These are phyloP conservation scores for Penicillium rolfsii DNA, from an alignment of 2,329 filamentous ascomycete genomes.

Conservation along the genomic window DNA sequence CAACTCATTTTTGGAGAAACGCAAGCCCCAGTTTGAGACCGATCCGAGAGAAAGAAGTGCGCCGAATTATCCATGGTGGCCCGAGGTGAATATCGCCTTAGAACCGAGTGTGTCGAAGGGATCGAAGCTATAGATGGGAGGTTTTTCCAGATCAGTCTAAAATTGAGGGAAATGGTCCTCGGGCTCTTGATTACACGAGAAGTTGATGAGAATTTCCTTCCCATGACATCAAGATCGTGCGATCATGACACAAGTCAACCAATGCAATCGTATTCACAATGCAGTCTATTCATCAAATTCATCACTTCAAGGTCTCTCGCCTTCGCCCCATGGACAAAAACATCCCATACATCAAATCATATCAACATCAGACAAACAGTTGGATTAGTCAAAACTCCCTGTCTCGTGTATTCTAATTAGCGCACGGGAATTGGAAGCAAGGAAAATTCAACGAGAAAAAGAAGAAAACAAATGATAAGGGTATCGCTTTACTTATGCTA, in stretches of 20 bases:
- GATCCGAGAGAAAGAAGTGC: conserved; percentile 13
- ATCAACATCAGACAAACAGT: not conserved
- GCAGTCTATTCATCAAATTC: not conserved
- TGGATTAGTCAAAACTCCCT: conserved; percentile 1
- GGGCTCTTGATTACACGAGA: not conserved
- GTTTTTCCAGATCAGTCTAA: not conserved
- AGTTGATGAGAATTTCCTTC: no score
- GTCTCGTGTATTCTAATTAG: conserved; percentile 2
- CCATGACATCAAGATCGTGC: no score
- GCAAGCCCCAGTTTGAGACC: conserved; percentile 16
- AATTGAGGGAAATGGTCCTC: no score
- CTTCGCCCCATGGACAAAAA: not conserved
- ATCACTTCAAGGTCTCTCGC: not conserved
- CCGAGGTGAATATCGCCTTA: conserved; percentile 12
- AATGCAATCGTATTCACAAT: not conserved
- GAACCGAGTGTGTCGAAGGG: conserved; percentile 7
- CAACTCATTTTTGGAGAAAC: conserved; percentile 24
- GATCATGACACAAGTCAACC: not conserved
- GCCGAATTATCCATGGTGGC: conserved; percentile 23
- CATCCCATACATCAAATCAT: not conserved
- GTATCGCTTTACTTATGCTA: conserved; percentile 12
- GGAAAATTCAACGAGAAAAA: not conserved
- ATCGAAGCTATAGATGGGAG: conserved; percentile 6
- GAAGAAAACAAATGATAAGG: not conserved
- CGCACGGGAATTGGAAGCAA: not conserved